These are phyloP conservation scores for Solanum piurae DNA, from an alignment of 257 asterid genomes.

Conservation along the genomic window DNA sequence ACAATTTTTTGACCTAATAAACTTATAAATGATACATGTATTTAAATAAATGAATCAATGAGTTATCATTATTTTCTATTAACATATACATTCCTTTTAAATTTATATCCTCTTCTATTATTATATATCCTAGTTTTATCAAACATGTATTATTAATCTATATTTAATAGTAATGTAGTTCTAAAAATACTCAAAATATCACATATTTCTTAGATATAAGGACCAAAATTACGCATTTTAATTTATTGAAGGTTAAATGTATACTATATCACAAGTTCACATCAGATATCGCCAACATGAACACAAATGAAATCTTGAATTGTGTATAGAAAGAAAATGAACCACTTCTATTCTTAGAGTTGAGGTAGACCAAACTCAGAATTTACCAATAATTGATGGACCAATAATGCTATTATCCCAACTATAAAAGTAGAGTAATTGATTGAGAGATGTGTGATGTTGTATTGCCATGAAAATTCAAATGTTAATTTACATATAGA, in stretches of 20 bases:
- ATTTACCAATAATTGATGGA: neutral
- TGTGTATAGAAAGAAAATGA: neutral
- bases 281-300: no score
- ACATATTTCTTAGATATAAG: neutral
- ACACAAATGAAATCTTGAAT: no score
- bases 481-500: neutral
- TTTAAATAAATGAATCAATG: neutral
- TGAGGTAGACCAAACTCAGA: neutral
- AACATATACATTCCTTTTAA: no score
- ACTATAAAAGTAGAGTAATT: neutral
- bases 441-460: neutral
- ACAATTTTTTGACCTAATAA: no score
- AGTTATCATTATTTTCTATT: neutral
- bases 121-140: neutral
- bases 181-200: neutral
- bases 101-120: neutral
- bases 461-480: neutral
- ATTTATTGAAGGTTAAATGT: neutral
- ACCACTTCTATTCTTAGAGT: neutral
- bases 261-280: neutral
- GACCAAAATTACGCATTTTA: neutral
- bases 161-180: neutral
- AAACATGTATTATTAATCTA: no score
- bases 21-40: no score
- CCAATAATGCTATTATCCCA: neutral